A percentile compares a stretch with the other conserved stretches of the same genome.
phyloP scores from a whole-genome alignment of 2,329 filamentous ascomycete species.

The Pseudogymnoascus sp. region DNA sequence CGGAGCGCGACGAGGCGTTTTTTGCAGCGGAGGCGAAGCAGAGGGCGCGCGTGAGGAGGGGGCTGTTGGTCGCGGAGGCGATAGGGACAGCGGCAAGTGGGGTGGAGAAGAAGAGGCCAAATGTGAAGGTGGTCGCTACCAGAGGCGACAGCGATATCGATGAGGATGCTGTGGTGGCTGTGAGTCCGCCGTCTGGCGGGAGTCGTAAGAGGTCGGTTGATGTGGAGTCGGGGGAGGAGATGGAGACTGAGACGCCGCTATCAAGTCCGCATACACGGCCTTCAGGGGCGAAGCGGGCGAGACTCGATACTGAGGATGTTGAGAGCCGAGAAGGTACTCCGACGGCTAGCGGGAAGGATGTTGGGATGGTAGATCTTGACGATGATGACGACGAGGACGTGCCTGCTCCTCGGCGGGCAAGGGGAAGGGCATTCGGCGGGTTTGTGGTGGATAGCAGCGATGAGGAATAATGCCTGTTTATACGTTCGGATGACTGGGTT shows the following conservation, averaged over 20 bases:
- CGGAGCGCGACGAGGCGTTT: constrained; percentile 63
- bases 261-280: background rate
- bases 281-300: background rate
- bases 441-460: constrained; percentile 7
- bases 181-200: background rate
- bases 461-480: constrained; percentile 5
- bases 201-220: background rate
- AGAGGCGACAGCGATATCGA: background rate
- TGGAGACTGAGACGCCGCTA: background rate
- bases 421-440: background rate
- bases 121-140: constrained; percentile 34
- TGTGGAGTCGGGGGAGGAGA: background rate
- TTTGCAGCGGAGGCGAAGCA: constrained; percentile 66
- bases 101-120: constrained; percentile 45
- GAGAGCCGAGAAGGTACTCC: background rate
- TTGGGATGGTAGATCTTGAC: background rate
- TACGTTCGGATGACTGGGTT: background rate
- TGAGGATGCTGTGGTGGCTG: background rate
- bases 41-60: constrained; percentile 29
- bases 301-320: background rate
- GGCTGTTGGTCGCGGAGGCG: constrained; percentile 32
- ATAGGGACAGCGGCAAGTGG: constrained; percentile 40
- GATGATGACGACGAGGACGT: constrained; percentile 1
- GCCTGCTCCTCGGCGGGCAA: background rate
- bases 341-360: background rate